Evolutionary conservation across 2,329 filamentous ascomycete species (phyloP), one percentile per base, ranked within the genome.

Genomic region (Fonsecaea monophora): DNA sequence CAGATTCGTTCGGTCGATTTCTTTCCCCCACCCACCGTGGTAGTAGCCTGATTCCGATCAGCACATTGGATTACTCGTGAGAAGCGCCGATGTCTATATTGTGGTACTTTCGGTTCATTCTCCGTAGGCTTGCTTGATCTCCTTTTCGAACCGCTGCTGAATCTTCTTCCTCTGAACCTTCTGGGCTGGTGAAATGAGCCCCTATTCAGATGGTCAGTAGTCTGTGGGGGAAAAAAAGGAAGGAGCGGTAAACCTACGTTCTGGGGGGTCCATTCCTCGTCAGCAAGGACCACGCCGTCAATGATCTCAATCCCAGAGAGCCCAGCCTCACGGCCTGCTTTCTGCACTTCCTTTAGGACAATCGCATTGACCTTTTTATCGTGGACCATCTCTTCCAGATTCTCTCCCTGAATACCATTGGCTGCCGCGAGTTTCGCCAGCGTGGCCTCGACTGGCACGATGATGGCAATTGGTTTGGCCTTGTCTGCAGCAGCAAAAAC

Each of bases 181-280:
- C 78, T 91, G 89, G 2, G 89, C 89, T 10, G 89, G 88, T 56
- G 89, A 91, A 63, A 89, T 85, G 64, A 88, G 82, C 64, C 84
- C 83, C 89, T 90, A 71, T 62, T 62, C 63, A 48, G 2, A 40
- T 21, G 61, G 64, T 66, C 53, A 64, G 53, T 58, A 40, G 54
- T 34, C 45, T 15, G 18, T 9, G 5, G 30, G 5, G 30, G 42
- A 18, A 15, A 30, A 3, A 57, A 38, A 58, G 30, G 15, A 30
- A 8, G 7, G 37, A 30, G 7, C 34, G 35, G 42, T 34, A 12
- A 8, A 76, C 79, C 74, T 74, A 94, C 92, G 76, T 89, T 95
- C 66, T 88, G 85, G 61, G 92, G 91, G 63, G 90, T 94, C 92
- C 92, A 96, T 78, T 96, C 92, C 76, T 94, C 92, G 71, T 94